Evolutionary conservation across 2,329 filamentous ascomycete genomes (phyloP).

Genomic region (Tolypocladium nubicola): DNA sequence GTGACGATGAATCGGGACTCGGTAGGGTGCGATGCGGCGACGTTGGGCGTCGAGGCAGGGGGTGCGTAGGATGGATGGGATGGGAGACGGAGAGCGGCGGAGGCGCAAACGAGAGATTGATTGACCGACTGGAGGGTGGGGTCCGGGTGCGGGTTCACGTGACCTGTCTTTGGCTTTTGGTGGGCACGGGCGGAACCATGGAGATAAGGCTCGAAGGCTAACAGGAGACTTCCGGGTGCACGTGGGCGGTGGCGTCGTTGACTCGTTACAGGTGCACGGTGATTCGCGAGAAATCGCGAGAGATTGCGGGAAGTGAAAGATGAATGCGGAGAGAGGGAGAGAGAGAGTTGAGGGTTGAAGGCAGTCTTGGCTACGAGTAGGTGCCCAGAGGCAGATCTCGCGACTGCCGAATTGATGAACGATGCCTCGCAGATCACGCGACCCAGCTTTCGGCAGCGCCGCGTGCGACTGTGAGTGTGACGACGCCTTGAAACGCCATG

Average conservation of each 20-base stretch:
- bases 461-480: not conserved
- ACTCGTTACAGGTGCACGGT: too few species aligned
- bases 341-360: not conserved
- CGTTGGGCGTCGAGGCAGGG: conserved; percentile 7
- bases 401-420: not conserved
- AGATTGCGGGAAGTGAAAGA: not conserved
- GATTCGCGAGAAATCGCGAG: not conserved
- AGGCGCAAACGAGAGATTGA: conserved; percentile 13
- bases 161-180: conserved; percentile 4
- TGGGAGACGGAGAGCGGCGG: conserved; percentile 18
- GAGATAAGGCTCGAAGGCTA: not conserved
- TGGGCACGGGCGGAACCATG: not conserved
- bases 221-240: not conserved
- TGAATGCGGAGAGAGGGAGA: not conserved
- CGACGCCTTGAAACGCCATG: not conserved
- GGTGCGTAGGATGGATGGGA: conserved; percentile 15
- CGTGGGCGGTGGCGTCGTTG: not conserved
- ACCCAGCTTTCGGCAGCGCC: not conserved
- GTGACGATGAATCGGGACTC: conserved; percentile 18
- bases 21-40: conserved; percentile 12
- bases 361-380: not conserved
- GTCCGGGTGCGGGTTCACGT: conserved; percentile 11
- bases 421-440: not conserved
- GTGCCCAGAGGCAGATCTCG: not conserved
- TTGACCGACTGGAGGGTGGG: conserved; percentile 13